These are phyloP conservation scores for Lotus japonicus DNA, from an alignment of 306 rosid genomes.

Conservation along the genomic window DNA sequence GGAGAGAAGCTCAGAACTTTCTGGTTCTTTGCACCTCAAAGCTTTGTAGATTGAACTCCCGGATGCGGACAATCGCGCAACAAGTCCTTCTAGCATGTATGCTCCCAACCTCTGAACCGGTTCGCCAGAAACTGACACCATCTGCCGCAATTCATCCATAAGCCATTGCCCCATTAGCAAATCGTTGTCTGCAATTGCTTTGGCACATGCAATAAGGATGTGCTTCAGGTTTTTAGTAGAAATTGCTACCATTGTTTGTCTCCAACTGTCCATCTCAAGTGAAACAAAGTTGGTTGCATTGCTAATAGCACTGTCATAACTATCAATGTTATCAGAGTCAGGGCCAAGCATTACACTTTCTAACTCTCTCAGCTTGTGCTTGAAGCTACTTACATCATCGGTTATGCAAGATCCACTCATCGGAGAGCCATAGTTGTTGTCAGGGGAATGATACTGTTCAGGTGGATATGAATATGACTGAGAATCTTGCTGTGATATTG, in stretches of 20 bases:
- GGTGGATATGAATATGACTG: slow-evolving; percentile 43
- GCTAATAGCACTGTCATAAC: slow-evolving; percentile 41
- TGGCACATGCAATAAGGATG: slow-evolving; percentile 69
- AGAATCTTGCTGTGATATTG: slow-evolving; percentile 66
- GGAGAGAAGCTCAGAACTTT: slow-evolving; percentile 65
- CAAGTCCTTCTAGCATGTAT: slow-evolving; percentile 93
- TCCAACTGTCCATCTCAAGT: slow-evolving; percentile 63
- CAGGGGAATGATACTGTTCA: slow-evolving; percentile 52
- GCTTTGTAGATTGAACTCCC: slow-evolving; percentile 79
- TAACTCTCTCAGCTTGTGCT: slow-evolving; percentile 73
- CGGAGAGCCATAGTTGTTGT: slow-evolving; percentile 60
- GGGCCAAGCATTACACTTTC: slow-evolving; percentile 92
- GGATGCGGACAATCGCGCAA: slow-evolving; percentile 55
- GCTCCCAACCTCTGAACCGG: slow-evolving; percentile 97
- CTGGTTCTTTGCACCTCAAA: slow-evolving; percentile 79
- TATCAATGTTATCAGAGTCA: slow-evolving; percentile 52
- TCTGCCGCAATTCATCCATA: slow-evolving; percentile 65
- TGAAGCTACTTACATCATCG: slow-evolving; percentile 54
- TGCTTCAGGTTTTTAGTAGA: slow-evolving; percentile 58
- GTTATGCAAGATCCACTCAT: slow-evolving; percentile 75
- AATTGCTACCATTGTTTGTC: slow-evolving; percentile 60
- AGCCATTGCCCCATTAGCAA: slow-evolving; percentile 62
- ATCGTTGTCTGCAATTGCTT: slow-evolving; percentile 69
- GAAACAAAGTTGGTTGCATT: slow-evolving; percentile 32
- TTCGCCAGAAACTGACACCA: slow-evolving; percentile 91